phyloP scores from a whole-genome alignment of 305 asterid species.

The Caryopteris hybrid region DNA sequence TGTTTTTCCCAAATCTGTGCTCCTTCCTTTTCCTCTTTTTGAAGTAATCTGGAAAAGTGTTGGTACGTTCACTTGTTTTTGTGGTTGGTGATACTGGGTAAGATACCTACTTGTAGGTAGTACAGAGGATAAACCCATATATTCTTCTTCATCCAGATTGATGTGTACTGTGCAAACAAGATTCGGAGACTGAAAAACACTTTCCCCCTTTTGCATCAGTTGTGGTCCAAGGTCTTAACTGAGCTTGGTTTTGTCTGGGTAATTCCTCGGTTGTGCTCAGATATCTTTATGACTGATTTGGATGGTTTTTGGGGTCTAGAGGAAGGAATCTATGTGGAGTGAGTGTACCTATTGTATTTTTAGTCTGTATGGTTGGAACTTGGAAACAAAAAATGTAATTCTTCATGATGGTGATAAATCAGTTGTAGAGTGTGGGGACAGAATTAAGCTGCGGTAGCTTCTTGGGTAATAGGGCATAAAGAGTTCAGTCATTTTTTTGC shows the following conservation, averaged over 20 bases:
- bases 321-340: not conserved
- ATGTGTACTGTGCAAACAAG: not conserved
- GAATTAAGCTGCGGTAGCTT: not conserved
- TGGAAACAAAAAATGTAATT: not conserved
- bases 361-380: not conserved
- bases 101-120: not conserved
- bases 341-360: not conserved
- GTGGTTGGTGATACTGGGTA: not conserved
- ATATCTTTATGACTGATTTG: not conserved
- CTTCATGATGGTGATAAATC: not conserved
- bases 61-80: not conserved
- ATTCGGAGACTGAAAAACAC: not conserved
- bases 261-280: not conserved
- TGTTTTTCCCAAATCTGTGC: not conserved
- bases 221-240: not conserved
- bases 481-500: not conserved
- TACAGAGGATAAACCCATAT: not conserved
- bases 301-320: not conserved
- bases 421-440: not conserved
- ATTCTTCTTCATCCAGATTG: not conserved
- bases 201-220: not conserved
- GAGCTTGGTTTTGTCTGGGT: not conserved
- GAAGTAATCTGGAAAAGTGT: not conserved
- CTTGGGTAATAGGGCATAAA: not conserved
- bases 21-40: not conserved